Evolutionary conservation across 345 rosid genomes (phyloP).

Genomic region (Murraya koenigii): DNA sequence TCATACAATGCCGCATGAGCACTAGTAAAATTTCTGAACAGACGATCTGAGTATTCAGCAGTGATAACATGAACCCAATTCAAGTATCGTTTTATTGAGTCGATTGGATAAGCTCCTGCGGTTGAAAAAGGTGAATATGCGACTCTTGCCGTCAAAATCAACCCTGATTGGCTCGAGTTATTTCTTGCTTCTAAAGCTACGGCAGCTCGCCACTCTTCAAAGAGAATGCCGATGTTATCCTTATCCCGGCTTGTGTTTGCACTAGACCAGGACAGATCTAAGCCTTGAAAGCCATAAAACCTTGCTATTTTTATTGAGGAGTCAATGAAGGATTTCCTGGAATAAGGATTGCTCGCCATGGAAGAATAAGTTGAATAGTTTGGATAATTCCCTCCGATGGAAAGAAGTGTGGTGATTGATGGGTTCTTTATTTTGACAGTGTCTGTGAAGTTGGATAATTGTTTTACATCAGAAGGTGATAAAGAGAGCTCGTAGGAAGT

Average conservation of each 20-base stretch:
- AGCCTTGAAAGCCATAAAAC: constrained; percentile 13
- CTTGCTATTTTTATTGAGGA: constrained; percentile 18
- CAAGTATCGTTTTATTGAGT: constrained; percentile 21
- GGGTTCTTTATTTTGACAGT: constrained; percentile 20
- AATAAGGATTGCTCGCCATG: constrained; percentile 4
- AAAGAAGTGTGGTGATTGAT: constrained; percentile 18
- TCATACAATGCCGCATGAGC: constrained; percentile 26
- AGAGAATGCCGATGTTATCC: not conserved
- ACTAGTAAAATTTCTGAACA: constrained; percentile 1
- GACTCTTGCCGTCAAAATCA: constrained; percentile 20
- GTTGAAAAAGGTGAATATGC: not conserved
- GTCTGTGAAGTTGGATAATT: not conserved
- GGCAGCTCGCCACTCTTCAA: constrained; percentile 7
- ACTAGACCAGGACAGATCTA: not conserved
- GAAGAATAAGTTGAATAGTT: not conserved
- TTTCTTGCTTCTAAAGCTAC: not conserved
- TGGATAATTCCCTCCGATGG: constrained; percentile 12
- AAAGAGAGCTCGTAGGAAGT: constrained; percentile 19
- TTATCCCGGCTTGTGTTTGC: not conserved
- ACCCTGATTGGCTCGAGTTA: not conserved
- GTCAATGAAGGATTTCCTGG: not conserved
- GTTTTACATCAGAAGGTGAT: not conserved
- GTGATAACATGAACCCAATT: constrained; percentile 26
- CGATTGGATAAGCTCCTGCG: constrained; percentile 2
- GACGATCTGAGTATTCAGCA: constrained; percentile 19